A percentile compares a stretch with the other conserved stretches of the same genome.
Evolutionary conservation across 1,139 yeast genomes (phyloP).

Genomic region (Lodderomyces jiufengensis): DNA sequence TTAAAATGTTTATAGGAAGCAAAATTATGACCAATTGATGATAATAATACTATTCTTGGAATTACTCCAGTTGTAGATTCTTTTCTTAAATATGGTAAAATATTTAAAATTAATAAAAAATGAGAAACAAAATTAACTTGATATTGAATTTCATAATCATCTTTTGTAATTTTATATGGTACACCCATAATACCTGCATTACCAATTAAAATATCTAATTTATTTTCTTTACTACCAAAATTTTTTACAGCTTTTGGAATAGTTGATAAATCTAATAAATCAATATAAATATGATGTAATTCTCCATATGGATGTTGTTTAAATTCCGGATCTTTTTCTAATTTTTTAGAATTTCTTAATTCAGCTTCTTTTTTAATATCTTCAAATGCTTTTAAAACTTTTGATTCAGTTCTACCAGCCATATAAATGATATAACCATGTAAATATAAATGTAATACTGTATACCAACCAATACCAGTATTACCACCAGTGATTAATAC

Average conservation of each 20-base stretch:
- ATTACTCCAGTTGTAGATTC: constrained; percentile 17
- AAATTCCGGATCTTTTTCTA: constrained; percentile 16
- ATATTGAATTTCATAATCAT: constrained; percentile 39
- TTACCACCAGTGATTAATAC: constrained; percentile 46
- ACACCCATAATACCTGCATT: constrained; percentile 45
- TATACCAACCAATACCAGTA: constrained; percentile 43
- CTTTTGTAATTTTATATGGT: constrained; percentile 34
- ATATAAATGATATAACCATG: constrained; percentile 43
- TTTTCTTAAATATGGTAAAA: constrained; percentile 27
- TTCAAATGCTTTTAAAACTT: constrained; percentile 34
- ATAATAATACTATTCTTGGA: constrained; percentile 33
- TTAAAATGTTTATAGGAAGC: constrained; percentile 20
- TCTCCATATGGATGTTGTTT: constrained; percentile 25
- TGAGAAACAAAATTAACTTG: constrained; percentile 40
- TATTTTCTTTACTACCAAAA: constrained; percentile 22
- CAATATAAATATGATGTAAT: constrained; percentile 27
- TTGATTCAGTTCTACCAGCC: constrained; percentile 38
- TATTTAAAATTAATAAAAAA: constrained; percentile 28
- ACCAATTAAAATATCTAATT: constrained; percentile 33
- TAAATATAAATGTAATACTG: constrained; percentile 39
- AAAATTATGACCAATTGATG: constrained; percentile 34
- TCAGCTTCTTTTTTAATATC: constrained; percentile 28
- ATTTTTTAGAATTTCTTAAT: constrained; percentile 10
- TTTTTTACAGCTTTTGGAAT: constrained; percentile 29
- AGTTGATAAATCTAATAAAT: constrained; percentile 29